phyloP scores from a whole-genome alignment of 352 stramenopile genomes.

The Globisporangium acanthophoron region DNA sequence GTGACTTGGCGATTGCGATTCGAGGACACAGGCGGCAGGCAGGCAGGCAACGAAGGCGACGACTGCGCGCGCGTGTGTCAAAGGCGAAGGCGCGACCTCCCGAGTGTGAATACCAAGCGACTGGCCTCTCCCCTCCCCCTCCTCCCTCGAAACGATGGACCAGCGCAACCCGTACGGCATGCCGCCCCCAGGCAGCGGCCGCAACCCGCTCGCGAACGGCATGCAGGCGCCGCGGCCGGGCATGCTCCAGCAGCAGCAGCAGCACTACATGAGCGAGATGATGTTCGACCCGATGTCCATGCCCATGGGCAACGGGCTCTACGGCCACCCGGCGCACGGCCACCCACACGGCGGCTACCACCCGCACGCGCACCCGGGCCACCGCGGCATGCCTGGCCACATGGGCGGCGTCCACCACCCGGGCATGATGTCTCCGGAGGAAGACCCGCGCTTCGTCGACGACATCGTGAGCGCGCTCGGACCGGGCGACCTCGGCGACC shows the following conservation, averaged over 20 bases:
- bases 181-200: constrained; percentile 27
- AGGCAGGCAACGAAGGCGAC: not conserved
- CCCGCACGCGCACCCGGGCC: constrained; percentile 16
- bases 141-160: constrained; percentile 33
- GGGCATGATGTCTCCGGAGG: constrained; percentile 48
- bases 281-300: constrained; percentile 65
- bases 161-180: constrained; percentile 62
- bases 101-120: not conserved
- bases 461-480: constrained; percentile 60
- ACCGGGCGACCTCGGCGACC: constrained; percentile 38
- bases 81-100: too few relatives aligned
- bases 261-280: constrained; percentile 76
- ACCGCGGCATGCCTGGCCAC: constrained; percentile 23
- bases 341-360: constrained; percentile 14
- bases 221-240: constrained; percentile 31
- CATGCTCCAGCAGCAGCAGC: constrained; percentile 50
- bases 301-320: constrained; percentile 55
- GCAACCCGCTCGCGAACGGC: constrained; percentile 26
- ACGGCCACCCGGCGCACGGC: constrained; percentile 36
- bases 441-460: constrained; percentile 66
- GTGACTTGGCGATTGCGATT: constrained; percentile 3
- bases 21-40: not conserved
- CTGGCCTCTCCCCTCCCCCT: not conserved
- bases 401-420: constrained; percentile 34
- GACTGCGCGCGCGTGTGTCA: not conserved